Percentiles rank a stretch among this genome's conserved stretches.
Conservation (phyloP, 345 rosid genomes). For the Gynandropsis gynandra region DNA sequence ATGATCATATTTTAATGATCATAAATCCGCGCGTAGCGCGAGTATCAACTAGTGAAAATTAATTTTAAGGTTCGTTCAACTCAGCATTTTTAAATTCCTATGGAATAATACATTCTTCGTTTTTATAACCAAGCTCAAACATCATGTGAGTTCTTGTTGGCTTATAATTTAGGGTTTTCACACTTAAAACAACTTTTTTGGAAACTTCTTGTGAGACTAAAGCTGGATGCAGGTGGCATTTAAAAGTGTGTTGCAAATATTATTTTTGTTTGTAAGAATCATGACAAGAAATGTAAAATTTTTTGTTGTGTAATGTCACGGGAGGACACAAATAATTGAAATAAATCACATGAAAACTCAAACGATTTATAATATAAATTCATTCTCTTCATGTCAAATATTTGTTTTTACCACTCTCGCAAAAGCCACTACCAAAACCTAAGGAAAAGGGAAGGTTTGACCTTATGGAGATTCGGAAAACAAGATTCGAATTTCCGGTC, state of each 20-base stretch:
- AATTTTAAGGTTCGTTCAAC: no score
- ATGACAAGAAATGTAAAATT: background rate
- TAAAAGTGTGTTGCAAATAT: background rate
- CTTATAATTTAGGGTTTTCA: no score
- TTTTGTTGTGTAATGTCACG: constrained; percentile 18
- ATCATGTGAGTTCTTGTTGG: no score
- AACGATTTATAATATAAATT: constrained; percentile 9
- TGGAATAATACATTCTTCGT: no score
- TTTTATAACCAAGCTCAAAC: no score
- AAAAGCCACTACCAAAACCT: background rate
- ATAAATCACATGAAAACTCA: background rate
- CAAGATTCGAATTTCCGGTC: background rate
- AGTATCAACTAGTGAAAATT: no score
- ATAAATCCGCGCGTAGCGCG: no score
- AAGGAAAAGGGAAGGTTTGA: background rate
- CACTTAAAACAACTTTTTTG: no score
- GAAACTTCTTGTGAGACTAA: constrained; percentile 21
- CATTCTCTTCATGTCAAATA: background rate
- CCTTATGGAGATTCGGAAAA: constrained; percentile 12
- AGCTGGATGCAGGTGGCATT: constrained; percentile 25
- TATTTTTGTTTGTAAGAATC: background rate
- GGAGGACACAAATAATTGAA: background rate
- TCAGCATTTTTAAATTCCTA: no score
- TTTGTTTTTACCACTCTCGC: background rate
- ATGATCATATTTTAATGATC: no score